These are phyloP conservation scores for Cavenderia fasciculata DNA, from an alignment of 78 protist species.

Conservation along the genomic window DNA sequence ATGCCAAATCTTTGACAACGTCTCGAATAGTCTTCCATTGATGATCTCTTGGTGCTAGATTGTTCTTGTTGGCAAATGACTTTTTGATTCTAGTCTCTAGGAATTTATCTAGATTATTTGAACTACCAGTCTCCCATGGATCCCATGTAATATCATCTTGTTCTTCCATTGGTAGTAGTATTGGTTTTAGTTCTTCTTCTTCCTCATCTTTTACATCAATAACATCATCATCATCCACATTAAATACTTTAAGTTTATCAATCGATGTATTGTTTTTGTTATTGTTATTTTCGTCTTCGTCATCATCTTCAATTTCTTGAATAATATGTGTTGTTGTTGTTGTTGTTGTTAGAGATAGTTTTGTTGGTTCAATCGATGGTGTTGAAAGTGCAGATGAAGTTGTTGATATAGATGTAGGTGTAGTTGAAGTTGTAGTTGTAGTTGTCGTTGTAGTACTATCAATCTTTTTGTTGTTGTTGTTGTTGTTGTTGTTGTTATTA, in stretches of 20 bases:
- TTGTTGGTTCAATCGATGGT: background rate
- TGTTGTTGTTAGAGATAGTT: background rate
- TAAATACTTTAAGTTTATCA: background rate
- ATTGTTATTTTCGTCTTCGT: background rate
- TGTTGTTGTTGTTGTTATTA: background rate
- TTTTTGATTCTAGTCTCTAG: conserved; percentile 18
- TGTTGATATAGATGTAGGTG: background rate
- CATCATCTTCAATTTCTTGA: background rate
- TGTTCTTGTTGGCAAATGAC: conserved; percentile 30
- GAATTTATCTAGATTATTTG: conserved; percentile 1
- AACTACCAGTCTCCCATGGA: background rate
- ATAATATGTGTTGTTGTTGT: background rate
- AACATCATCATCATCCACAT: background rate
- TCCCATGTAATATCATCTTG: background rate
- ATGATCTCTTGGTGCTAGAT: conserved; percentile 45
- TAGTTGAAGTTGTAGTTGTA: background rate
- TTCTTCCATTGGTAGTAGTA: too few species aligned
- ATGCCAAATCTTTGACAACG: conserved; percentile 30
- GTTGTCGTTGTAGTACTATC: background rate
- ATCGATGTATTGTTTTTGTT: conserved; percentile 1
- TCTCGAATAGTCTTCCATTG: conserved; percentile 54
- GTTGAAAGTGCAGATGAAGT: background rate
- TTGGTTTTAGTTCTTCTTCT: conserved; percentile 6
- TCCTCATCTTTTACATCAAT: background rate
- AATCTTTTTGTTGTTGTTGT: background rate